phyloP scores from a whole-genome alignment of 371 early-diverging fungal genomes.

The Cokeromyces recurvatus region DNA sequence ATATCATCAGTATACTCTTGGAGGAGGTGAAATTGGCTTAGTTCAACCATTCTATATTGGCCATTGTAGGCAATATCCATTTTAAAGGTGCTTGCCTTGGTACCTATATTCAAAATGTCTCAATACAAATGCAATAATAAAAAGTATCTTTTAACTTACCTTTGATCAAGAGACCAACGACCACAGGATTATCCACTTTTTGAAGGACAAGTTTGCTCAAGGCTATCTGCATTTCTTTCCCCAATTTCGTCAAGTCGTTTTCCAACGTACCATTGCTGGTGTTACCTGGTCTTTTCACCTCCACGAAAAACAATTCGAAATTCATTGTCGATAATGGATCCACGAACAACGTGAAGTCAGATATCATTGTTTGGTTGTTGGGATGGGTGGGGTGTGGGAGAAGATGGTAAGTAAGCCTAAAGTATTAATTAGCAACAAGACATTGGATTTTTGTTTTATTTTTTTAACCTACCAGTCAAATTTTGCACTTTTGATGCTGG shows the following conservation, averaged over 20 bases:
- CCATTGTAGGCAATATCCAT: slow-evolving; percentile 3
- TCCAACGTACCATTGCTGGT: slow-evolving; percentile 5
- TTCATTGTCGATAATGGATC: slow-evolving; percentile 8
- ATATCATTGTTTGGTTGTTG: slow-evolving; percentile 8
- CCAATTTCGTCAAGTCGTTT: slow-evolving; percentile 7
- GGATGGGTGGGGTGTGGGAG: no score
- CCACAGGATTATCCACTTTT: slow-evolving; percentile 9
- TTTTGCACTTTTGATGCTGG: not conserved
- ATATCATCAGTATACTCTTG: not conserved
- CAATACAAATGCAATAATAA: not conserved
- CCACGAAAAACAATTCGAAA: slow-evolving; percentile 12
- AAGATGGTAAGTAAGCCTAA: slow-evolving; percentile 10
- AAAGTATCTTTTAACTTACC: slow-evolving; percentile 2
- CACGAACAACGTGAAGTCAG: slow-evolving; percentile 8
- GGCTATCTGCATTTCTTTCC: slow-evolving; percentile 12
- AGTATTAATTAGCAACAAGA: no score
- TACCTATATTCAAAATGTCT: not conserved
- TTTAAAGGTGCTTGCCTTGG: not conserved
- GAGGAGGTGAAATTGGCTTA: not conserved
- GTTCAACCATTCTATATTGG: not conserved
- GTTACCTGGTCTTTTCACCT: slow-evolving; percentile 14
- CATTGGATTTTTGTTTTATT: no score
- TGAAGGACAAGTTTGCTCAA: slow-evolving; percentile 9
- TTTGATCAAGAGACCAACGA: slow-evolving; percentile 12
- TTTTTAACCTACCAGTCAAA: slow-evolving; percentile 5